Conservation (phyloP, 768 basidiomycete genomes). For the Boletus barrowsii region DNA sequence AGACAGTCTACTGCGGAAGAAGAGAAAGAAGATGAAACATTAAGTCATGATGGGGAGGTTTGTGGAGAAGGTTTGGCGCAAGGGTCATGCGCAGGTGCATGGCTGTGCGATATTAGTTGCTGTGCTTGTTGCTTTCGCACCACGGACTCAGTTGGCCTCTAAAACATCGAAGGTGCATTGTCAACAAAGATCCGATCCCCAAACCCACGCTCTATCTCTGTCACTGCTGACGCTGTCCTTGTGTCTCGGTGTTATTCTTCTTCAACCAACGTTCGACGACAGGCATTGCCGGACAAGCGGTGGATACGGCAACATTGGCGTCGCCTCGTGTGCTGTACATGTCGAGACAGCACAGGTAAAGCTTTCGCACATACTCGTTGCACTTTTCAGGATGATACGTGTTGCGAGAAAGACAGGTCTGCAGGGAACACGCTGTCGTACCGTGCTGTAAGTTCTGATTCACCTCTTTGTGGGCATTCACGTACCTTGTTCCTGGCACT, state of each 20-base stretch:
- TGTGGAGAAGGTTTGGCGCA: neutral
- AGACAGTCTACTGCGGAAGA: neutral
- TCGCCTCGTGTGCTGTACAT: constrained; percentile 43
- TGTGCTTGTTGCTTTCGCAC: constrained; percentile 8
- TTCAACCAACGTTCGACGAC: constrained; percentile 61
- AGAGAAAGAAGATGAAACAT: neutral
- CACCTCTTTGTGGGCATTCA: neutral
- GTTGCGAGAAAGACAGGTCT: constrained; percentile 59
- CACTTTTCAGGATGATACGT: constrained; percentile 67
- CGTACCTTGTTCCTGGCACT: constrained; percentile 26
- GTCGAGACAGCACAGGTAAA: constrained; percentile 60
- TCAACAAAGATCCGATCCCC: too few relatives aligned
- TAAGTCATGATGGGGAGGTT: neutral
- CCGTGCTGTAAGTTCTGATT: neutral
- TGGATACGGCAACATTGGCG: constrained; percentile 41
- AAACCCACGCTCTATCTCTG: too few relatives aligned
- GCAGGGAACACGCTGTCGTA: constrained; percentile 56
- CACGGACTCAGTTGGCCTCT: constrained; percentile 4
- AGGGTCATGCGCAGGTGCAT: constrained; percentile 3
- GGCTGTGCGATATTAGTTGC: neutral
- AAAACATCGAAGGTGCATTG: neutral
- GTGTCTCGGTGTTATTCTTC: constrained; percentile 12
- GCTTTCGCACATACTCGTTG: constrained; percentile 43
- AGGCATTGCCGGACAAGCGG: constrained; percentile 56
- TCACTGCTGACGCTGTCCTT: neutral